A percentile compares a stretch with the other conserved stretches of the same genome.
phyloP scores from a whole-genome alignment of 2,329 filamentous ascomycete genomes.

The Ophiostoma triangulosporum region DNA sequence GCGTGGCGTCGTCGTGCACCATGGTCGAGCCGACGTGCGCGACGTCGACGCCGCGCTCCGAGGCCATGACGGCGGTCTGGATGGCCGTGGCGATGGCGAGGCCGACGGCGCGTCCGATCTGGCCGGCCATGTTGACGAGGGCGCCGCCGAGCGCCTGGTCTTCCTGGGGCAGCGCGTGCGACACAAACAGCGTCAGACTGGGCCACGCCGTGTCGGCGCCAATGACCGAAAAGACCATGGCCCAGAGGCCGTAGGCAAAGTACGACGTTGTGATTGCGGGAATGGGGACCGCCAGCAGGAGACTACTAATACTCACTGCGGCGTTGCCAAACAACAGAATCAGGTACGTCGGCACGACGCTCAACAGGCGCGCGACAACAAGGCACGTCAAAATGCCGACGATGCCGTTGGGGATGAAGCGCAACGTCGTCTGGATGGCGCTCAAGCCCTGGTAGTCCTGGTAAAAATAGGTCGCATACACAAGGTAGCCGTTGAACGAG shows the following conservation, averaged over 20 bases:
- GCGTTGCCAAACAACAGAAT: slow-evolving; percentile 45
- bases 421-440: slow-evolving; percentile 52
- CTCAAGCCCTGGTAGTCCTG: slow-evolving; percentile 51
- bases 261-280: slow-evolving; percentile 39
- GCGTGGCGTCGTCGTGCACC: slow-evolving; percentile 31
- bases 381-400: slow-evolving; percentile 44
- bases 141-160: slow-evolving; percentile 57
- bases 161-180: slow-evolving; percentile 44
- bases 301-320: slow-evolving; percentile 31
- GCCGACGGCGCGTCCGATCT: slow-evolving; percentile 52
- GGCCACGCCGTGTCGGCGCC: slow-evolving; percentile 57
- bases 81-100: slow-evolving; percentile 52
- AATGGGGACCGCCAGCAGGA: slow-evolving; percentile 53
- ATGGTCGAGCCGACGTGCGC: slow-evolving; percentile 29
- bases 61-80: slow-evolving; percentile 47
- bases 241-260: slow-evolving; percentile 52
- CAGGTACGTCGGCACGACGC: slow-evolving; percentile 42
- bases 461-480: slow-evolving; percentile 58
- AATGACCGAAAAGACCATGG: slow-evolving; percentile 51
- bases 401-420: slow-evolving; percentile 54
- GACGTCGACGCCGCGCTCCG: slow-evolving; percentile 29
- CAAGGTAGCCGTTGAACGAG: slow-evolving; percentile 53
- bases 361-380: slow-evolving; percentile 41
- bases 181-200: slow-evolving; percentile 51
- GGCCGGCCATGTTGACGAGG: slow-evolving; percentile 51